Percentiles rank a stretch among this genome's conserved stretches.
phyloP scores from a whole-genome alignment of 2,329 filamentous ascomycete species.

The Colletotrichum magnum region DNA sequence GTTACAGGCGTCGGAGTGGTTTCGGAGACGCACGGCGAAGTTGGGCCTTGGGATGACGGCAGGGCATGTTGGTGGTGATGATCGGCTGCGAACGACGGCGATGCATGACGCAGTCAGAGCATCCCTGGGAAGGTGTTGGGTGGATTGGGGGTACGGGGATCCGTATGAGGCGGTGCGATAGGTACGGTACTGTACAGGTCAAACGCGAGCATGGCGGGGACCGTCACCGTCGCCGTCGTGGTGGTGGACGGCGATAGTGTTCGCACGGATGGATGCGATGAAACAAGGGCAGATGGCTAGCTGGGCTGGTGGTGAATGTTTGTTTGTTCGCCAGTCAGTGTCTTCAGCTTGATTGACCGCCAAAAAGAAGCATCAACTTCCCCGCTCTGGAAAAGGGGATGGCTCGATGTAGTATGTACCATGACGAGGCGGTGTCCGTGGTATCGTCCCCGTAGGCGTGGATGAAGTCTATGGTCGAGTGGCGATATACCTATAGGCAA shows the following conservation, averaged over 20 bases:
- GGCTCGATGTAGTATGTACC: no score
- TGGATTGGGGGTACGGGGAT: conserved; percentile 12
- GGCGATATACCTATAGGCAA: no score
- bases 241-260: conserved; percentile 6
- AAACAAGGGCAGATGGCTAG: conserved; percentile 26
- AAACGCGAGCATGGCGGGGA: conserved; percentile 15
- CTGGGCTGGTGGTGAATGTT: background rate
- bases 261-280: conserved; percentile 33
- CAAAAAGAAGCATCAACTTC: background rate
- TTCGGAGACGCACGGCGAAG: conserved; percentile 21
- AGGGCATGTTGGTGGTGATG: conserved; percentile 2
- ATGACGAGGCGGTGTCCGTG: background rate
- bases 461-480: no score
- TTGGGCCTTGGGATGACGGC: conserved; percentile 28
- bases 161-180: no score
- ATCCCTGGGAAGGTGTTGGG: background rate
- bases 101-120: conserved; percentile 17
- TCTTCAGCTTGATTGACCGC: background rate
- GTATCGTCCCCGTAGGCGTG: background rate
- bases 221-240: background rate
- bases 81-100: conserved; percentile 12
- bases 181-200: background rate
- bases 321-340: background rate
- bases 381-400: background rate
- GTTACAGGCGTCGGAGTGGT: conserved; percentile 13